Conservation (phyloP, 352 stramenopile genomes). For the Phytophthora citricola region DNA sequence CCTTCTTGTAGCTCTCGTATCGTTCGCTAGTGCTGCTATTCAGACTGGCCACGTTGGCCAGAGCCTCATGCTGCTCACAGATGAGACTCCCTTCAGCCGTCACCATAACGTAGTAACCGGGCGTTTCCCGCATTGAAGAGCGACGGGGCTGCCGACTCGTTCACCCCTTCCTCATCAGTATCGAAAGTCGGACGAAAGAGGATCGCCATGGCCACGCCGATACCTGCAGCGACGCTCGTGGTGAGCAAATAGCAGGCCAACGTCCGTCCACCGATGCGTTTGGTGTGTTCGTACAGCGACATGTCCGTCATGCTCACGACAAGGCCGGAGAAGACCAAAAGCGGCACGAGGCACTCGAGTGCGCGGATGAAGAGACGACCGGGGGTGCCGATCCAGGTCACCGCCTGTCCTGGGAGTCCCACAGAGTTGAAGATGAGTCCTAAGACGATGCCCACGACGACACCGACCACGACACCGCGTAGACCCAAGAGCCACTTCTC, state of each 20-base stretch:
- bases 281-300: conserved; percentile 42
- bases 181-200: conserved; percentile 46
- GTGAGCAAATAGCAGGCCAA: conserved; percentile 45
- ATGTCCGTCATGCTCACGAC: conserved; percentile 55
- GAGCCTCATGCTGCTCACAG: conserved; percentile 11
- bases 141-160: conserved; percentile 15
- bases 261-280: conserved; percentile 36
- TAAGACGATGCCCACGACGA: conserved; percentile 19
- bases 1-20: conserved; percentile 26
- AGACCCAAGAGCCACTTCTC: conserved; percentile 40
- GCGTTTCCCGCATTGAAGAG: conserved; percentile 31
- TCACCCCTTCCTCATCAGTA: conserved; percentile 14
- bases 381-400: conserved; percentile 46
- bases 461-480: conserved; percentile 39
- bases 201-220: conserved; percentile 41
- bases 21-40: conserved; percentile 35
- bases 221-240: conserved; percentile 35
- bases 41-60: conserved; percentile 18
- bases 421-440: conserved; percentile 36
- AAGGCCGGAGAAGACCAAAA: conserved; percentile 54
- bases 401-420: conserved; percentile 20
- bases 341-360: conserved; percentile 52
- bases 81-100: conserved; percentile 18
- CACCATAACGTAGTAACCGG: conserved; percentile 32
- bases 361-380: conserved; percentile 59